These are phyloP conservation scores for Aegilops tauschii DNA, from an alignment of 176 grass and related monocot species.

Conservation along the genomic window DNA sequence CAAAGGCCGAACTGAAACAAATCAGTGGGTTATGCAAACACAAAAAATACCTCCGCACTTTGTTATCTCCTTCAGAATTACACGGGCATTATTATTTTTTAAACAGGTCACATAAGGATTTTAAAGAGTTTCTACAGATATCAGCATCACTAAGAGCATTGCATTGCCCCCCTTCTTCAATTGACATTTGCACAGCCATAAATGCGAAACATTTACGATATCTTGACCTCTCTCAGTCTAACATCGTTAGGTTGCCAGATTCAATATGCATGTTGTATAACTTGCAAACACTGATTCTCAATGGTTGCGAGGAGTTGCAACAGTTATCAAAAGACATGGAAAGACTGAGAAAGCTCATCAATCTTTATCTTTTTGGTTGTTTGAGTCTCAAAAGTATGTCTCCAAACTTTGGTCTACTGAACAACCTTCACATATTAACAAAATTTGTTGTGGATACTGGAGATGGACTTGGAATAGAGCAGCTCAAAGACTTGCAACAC, in stretches of 20 bases:
- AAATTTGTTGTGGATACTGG: neutral
- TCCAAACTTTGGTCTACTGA: no score
- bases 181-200: neutral
- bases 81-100: no score
- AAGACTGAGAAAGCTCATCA: no score
- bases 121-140: neutral
- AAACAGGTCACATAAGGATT: neutral
- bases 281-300: neutral
- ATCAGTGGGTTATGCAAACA: neutral
- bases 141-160: neutral
- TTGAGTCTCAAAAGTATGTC: no score
- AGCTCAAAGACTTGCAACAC: neutral
- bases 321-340: no score
- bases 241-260: neutral
- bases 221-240: neutral
- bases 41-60: neutral
- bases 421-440: no score
- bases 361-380: no score
- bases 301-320: fast-evolving
- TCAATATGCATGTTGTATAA: neutral
- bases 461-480: neutral
- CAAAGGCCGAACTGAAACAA: neutral
- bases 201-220: neutral
- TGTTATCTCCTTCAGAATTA: neutral
- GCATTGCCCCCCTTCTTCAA: neutral